These are phyloP conservation scores for Elsinoe arachidis DNA, from an alignment of 2,329 filamentous ascomycete genomes.

Conservation along the genomic window DNA sequence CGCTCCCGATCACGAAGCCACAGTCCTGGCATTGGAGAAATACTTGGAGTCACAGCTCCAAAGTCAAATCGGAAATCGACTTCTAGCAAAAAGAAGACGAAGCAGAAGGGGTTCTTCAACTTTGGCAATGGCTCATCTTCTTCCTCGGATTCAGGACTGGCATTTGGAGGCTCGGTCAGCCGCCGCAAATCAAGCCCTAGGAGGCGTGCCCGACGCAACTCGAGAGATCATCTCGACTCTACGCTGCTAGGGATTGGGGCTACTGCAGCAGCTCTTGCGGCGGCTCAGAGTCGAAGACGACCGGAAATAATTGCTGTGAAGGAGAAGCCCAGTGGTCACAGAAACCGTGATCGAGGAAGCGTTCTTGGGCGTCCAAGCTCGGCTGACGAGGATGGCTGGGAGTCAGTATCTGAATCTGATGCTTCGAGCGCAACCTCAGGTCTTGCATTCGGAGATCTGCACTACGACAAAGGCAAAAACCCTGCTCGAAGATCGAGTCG, in stretches of 20 bases:
- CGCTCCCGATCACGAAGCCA: constrained; percentile 36
- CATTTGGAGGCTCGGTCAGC: constrained; percentile 31
- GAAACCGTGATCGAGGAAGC: constrained; percentile 19
- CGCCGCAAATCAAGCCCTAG: constrained; percentile 18
- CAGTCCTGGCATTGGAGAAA: constrained; percentile 21
- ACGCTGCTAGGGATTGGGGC: constrained; percentile 40
- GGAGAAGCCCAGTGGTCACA: constrained; percentile 22
- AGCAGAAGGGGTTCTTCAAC: constrained; percentile 40
- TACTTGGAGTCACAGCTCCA: constrained; percentile 19
- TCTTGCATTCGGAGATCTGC: constrained; percentile 52
- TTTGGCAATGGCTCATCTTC: constrained; percentile 40
- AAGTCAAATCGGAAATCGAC: constrained; percentile 13
- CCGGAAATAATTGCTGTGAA: constrained; percentile 30
- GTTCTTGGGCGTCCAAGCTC: constrained; percentile 20
- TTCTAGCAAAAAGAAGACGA: constrained; percentile 20
- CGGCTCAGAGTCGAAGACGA: constrained; percentile 29
- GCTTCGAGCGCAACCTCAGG: constrained; percentile 48
- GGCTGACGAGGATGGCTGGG: constrained; percentile 49
- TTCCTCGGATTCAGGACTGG: constrained; percentile 39
- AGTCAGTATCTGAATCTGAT: constrained; percentile 49
- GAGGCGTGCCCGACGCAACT: constrained; percentile 23
- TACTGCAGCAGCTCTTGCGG: constrained; percentile 41
- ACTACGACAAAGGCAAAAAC: constrained; percentile 24
- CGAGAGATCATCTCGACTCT: constrained; percentile 39
- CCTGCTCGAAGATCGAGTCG: constrained; percentile 36